Evolutionary conservation across 1,284 basidiomycete genomes (phyloP).

Genomic region (Sanghuangporus weigelae): DNA sequence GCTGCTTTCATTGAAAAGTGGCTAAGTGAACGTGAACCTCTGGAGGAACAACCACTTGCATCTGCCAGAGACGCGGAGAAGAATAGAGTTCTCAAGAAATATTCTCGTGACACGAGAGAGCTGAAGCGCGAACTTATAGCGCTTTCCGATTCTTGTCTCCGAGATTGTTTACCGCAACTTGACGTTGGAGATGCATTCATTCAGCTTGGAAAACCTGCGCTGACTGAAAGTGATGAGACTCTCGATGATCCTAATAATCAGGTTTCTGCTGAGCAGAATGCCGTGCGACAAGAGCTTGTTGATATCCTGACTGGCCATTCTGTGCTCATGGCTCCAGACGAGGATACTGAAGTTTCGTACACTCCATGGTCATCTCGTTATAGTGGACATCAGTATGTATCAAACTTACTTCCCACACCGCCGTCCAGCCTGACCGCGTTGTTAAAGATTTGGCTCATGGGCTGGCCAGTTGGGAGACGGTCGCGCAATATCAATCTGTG

Average conservation of each 20-base stretch:
- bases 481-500: slow-evolving; percentile 82
- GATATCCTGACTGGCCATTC: slow-evolving; percentile 79
- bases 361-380: slow-evolving; percentile 89
- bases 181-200: slow-evolving; percentile 81
- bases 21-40: slow-evolving; percentile 24
- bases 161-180: slow-evolving; percentile 80
- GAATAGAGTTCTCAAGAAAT: slow-evolving; percentile 35
- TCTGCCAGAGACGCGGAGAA: slow-evolving; percentile 14
- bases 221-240: slow-evolving; percentile 29
- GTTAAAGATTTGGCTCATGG: slow-evolving; percentile 69
- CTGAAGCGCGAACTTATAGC: slow-evolving; percentile 64
- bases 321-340: slow-evolving; percentile 53
- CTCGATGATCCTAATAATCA: slow-evolving; percentile 20
- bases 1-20: slow-evolving; percentile 65
- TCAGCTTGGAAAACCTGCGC: slow-evolving; percentile 50
- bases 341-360: slow-evolving; percentile 45
- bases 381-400: slow-evolving; percentile 67
- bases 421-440: too few relatives aligned
- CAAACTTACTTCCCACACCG: background rate
- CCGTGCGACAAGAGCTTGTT: slow-evolving; percentile 62
- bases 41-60: slow-evolving; percentile 10
- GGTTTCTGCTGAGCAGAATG: slow-evolving; percentile 33
- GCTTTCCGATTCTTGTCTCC: slow-evolving; percentile 58
- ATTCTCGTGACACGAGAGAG: slow-evolving; percentile 49
- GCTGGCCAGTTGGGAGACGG: slow-evolving; percentile 98